Evolutionary conservation across 345 rosid species (phyloP).

Genomic region (Corchorus olitorius): DNA sequence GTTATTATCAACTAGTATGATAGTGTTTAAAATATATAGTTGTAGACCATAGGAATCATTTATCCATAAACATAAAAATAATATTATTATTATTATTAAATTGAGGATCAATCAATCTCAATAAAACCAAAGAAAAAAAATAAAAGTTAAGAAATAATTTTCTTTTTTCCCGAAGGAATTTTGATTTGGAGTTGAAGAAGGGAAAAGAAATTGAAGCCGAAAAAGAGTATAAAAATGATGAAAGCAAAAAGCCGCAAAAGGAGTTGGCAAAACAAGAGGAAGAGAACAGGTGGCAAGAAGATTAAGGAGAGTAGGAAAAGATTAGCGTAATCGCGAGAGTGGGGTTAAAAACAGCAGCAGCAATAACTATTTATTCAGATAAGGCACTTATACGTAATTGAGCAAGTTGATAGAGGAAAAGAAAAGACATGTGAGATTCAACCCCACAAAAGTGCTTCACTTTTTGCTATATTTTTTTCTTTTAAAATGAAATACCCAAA

Average conservation of each 20-base stretch:
- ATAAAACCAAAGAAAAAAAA: background rate
- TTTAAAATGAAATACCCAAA: background rate
- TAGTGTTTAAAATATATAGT: too few species aligned
- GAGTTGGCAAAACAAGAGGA: background rate
- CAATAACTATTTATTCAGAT: conserved; percentile 28
- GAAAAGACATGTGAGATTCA: conserved; percentile 38
- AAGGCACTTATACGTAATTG: conserved; percentile 24
- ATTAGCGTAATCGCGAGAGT: background rate
- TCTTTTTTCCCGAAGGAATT: too few species aligned
- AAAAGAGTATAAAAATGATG: too few species aligned
- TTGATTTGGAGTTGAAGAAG: background rate
- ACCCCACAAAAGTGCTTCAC: conserved; percentile 34
- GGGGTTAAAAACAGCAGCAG: background rate
- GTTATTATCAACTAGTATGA: background rate
- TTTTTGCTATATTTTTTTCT: background rate
- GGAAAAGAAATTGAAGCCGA: background rate
- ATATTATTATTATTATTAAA: too few species aligned
- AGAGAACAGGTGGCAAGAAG: background rate
- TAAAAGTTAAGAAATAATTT: background rate
- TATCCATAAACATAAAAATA: too few species aligned
- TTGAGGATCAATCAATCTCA: background rate
- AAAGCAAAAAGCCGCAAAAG: too few species aligned
- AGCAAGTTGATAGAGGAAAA: conserved; percentile 11
- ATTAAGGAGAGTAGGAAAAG: background rate
- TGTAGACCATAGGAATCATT: too few species aligned